phyloP scores from a whole-genome alignment of 345 rosid species.

The Sonneratia alba region DNA sequence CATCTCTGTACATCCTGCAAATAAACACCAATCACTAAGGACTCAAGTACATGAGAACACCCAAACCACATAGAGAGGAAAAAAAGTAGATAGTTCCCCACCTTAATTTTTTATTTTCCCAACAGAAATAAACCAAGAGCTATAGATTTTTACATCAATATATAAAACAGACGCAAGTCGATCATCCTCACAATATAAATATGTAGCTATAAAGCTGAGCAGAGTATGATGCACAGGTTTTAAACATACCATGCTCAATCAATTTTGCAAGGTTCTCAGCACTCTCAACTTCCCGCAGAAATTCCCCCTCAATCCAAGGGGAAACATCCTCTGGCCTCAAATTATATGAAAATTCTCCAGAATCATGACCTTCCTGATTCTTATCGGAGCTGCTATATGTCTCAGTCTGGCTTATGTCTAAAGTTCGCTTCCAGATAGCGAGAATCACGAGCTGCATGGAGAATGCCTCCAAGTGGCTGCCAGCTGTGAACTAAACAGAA shows the following conservation, averaged over 20 bases:
- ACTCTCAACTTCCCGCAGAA: slow-evolving; percentile 65
- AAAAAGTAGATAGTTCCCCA: neutral
- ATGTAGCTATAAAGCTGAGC: slow-evolving; percentile 6
- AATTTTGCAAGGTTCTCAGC: slow-evolving; percentile 78
- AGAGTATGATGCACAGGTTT: neutral
- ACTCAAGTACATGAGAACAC: neutral
- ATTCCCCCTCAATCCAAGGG: slow-evolving; percentile 60
- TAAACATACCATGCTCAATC: slow-evolving; percentile 59
- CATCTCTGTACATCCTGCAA: slow-evolving; percentile 65
- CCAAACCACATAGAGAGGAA: neutral
- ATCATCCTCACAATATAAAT: slow-evolving; percentile 6
- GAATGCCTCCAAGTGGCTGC: slow-evolving; percentile 67
- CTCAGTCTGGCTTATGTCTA: slow-evolving; percentile 83
- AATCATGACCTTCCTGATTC: slow-evolving; percentile 34
- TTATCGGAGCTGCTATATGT: slow-evolving; percentile 46
- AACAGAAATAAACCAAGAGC: neutral
- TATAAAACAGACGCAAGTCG: slow-evolving; percentile 4
- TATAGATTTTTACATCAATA: neutral
- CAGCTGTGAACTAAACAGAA: slow-evolving; percentile 31
- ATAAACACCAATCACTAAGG: slow-evolving; percentile 1
- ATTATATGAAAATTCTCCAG: slow-evolving; percentile 27
- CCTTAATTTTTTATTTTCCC: neutral
- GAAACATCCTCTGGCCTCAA: slow-evolving; percentile 41
- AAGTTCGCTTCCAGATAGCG: slow-evolving; percentile 93
- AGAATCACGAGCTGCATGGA: slow-evolving; percentile 86